Conservation (phyloP, 352 stramenopile genomes). For the Pythium pyrilobum region DNA sequence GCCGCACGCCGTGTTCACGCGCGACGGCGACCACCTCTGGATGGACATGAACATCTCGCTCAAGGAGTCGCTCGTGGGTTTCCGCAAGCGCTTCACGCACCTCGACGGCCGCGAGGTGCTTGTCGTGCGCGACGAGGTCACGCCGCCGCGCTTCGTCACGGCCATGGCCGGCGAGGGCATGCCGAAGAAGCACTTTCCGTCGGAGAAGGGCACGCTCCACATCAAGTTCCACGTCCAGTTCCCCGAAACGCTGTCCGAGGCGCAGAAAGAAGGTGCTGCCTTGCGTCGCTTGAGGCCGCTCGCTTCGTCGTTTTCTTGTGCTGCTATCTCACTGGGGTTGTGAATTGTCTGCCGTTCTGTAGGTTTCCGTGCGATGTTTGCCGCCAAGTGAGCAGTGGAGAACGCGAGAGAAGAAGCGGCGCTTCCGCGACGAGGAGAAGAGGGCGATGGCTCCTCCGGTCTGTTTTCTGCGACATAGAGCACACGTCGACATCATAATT, state of each 20-base stretch:
- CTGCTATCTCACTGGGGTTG: background rate
- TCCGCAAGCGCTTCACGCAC: conserved; percentile 89
- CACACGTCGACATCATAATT: too few relatives aligned
- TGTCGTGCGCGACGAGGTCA: conserved; percentile 86
- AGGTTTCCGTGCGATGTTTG: conserved; percentile 20
- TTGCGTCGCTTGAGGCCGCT: background rate
- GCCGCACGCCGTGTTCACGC: conserved; percentile 84
- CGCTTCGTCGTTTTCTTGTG: background rate
- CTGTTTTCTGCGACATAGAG: too few relatives aligned
- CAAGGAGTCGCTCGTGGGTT: conserved; percentile 93
- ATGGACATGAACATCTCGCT: conserved; percentile 94
- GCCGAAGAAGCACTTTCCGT: conserved; percentile 89
- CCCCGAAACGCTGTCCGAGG: conserved; percentile 81
- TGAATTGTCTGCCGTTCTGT: background rate
- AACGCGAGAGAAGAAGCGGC: too few relatives aligned
- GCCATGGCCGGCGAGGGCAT: conserved; percentile 93
- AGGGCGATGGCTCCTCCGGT: too few relatives aligned
- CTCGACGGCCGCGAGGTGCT: conserved; percentile 91
- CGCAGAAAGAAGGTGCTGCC: conserved; percentile 58
- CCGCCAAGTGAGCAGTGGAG: too few relatives aligned
- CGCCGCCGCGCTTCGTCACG: conserved; percentile 89
- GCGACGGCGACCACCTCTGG: conserved; percentile 94
- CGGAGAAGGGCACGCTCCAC: conserved; percentile 85
- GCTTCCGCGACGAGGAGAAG: too few relatives aligned
- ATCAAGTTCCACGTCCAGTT: conserved; percentile 96